A percentile compares a stretch with the other conserved stretches of the same genome.
These are phyloP conservation scores for Hypoxylon rubiginosum DNA, from an alignment of 2,329 filamentous ascomycete species.

Conservation along the genomic window DNA sequence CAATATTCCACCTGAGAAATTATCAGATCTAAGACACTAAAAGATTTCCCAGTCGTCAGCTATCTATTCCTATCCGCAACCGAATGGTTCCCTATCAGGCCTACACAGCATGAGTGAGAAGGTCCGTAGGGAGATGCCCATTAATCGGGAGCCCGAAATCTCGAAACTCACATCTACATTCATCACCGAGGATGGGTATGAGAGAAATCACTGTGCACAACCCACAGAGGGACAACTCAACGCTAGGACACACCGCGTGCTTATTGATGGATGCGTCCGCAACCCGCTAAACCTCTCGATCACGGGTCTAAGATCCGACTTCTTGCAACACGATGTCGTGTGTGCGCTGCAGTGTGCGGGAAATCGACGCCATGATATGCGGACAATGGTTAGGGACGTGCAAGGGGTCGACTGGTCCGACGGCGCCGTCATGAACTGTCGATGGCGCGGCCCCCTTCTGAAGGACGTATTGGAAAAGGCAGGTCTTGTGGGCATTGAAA, in stretches of 20 bases:
- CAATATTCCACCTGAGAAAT: background rate
- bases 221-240: constrained; percentile 57
- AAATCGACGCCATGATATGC: constrained; percentile 72
- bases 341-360: constrained; percentile 72
- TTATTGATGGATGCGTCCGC: constrained; percentile 21
- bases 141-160: constrained; percentile 16
- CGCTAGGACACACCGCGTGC: constrained; percentile 56
- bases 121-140: constrained; percentile 4
- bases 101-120: background rate
- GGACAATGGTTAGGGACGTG: constrained; percentile 70
- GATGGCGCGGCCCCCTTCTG: constrained; percentile 67
- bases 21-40: background rate
- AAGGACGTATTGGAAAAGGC: constrained; percentile 64
- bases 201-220: constrained; percentile 70
- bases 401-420: constrained; percentile 72
- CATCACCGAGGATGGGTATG: constrained; percentile 63
- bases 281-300: constrained; percentile 19
- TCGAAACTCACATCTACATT: constrained; percentile 62
- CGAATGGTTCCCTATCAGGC: background rate
- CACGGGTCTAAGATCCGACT: constrained; percentile 54
- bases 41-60: background rate
- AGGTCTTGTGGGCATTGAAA: constrained; percentile 53
- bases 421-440: constrained; percentile 72
- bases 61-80: background rate
- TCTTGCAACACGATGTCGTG: constrained; percentile 67